Percentiles rank a stretch among this genome's conserved stretches.
These are phyloP conservation scores for Fonsecaea pedrosoi DNA, from an alignment of 2,329 filamentous ascomycete species.

Conservation along the genomic window DNA sequence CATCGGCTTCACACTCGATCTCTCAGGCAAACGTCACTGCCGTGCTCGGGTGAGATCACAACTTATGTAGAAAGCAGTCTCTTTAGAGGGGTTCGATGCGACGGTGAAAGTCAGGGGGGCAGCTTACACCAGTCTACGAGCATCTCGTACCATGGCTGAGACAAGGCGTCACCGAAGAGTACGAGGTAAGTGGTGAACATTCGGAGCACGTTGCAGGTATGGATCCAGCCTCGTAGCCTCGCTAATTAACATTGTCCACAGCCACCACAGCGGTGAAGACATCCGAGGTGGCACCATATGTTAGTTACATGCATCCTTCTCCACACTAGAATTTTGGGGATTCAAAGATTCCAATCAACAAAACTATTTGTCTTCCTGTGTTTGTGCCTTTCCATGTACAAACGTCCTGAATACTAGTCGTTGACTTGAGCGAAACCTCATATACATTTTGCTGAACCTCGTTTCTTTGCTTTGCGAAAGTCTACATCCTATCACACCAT, in stretches of 20 bases:
- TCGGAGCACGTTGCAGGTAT: no score
- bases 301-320: neutral
- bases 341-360: slow-evolving; percentile 19
- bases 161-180: neutral
- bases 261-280: slow-evolving; percentile 4
- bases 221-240: neutral
- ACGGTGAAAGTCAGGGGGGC: neutral
- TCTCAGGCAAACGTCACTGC: neutral
- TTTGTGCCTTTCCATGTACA: slow-evolving; percentile 2
- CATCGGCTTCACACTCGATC: neutral
- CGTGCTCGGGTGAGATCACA: neutral
- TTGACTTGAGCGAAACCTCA: neutral
- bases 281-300: slow-evolving; percentile 22
- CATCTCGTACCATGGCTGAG: neutral
- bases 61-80: neutral
- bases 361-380: slow-evolving; percentile 16
- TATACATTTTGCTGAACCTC: neutral
- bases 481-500: slow-evolving; percentile 22
- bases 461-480: slow-evolving; percentile 1
- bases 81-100: neutral
- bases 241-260: neutral
- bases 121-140: neutral
- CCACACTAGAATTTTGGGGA: slow-evolving; percentile 25
- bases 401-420: slow-evolving; percentile 12
- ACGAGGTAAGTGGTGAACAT: neutral